Base-by-base conservation (phyloP, 441 rosid genomes). In the Kokia cookei region DNA sequence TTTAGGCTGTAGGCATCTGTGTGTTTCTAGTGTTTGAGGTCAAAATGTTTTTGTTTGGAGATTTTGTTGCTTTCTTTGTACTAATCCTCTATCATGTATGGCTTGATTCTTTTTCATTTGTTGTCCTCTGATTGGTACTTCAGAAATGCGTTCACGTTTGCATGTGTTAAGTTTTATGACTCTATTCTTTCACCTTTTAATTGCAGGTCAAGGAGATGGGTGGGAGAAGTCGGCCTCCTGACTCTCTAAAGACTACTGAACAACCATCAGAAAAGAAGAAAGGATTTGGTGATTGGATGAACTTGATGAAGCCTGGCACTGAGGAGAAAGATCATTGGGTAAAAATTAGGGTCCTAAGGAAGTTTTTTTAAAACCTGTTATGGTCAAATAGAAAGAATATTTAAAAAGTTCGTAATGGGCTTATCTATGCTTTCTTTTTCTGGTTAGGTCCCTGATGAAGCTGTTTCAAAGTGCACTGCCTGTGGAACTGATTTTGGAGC, bases 271-370 rank as follows among this genome's bases (percentile, higher is more conserved):
- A 96, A 69, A 93, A 81, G 85, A 96, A 89, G 77, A 93, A 86
- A 77, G 97, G 94, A 9, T 72, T 95, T 67, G 80, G 78, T 76
- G 99, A 96, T 76, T 96, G 97, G 99, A 85, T 96, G 91, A 92
- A 86, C 88, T 22, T 83, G 47, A 89, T 93, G 29, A 96, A 93
- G 88, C 99, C 96, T 73, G 92, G 82, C 43, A 91, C 84, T 43
- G 99, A 93, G 81, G 99, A 93, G 88, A 96, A 96, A 82, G 98
- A 96, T 83, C 97, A 93, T 75, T 96, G 99, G 99, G 99, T 96
- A 88, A 43, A 78, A 68, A 37, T 32, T 19, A 40, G 55, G 47
- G 1, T 45, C 1, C 29, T 3, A 35, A 59, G 50, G 68, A 29
- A 27, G 9, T 32, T 27, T 11, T 67, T 29, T 14, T 6, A 27